Base-by-base conservation (phyloP, 495 filamentous ascomycete genomes). In the Emericellopsis terricola region DNA sequence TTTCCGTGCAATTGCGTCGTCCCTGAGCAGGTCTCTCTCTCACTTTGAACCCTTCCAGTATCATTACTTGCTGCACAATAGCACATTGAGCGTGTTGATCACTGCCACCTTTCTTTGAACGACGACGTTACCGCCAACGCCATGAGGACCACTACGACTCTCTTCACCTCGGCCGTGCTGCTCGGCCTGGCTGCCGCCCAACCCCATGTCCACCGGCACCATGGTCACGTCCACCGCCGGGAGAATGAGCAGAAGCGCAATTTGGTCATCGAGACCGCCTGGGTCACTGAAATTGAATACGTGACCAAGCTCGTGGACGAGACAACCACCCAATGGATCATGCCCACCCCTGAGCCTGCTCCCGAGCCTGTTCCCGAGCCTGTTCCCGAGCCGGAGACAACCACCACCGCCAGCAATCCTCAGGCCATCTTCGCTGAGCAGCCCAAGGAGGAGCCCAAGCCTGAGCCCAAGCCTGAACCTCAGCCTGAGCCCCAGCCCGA, bases 81-180 rank as follows among this genome's bases (percentile, higher is more conserved):
- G n/a, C n/a, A n/a, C n/a, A n/a, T n/a, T n/a, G n/a, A n/a, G n/a
- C n/a, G n/a, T n/a, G n/a, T n/a, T n/a, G n/a, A n/a, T n/a, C n/a
- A n/a, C n/a, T n/a, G n/a, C n/a, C n/a, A n/a, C n/a, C n/a, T n/a
- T n/a, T n/a, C n/a, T n/a, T n/a, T n/a, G n/a, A n/a, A n/a, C n/a
- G n/a, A n/a, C n/a, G n/a, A n/a, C n/a, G n/a, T n/a, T n/a, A n/a
- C n/a, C n/a, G n/a, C n/a, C n/a, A n/a, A 23, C 38, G 63, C 19
- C 40, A 71, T 69, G 65, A 71, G 64, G 54, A 53, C 63, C 13
- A 34, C 52, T 34, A 48, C 53, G 6, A 31, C 67, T 37, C 23
- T 26, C n/a, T n/a, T n/a, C 23, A 42, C 54, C 23, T 42, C 45
- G 31, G 50, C 56, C 42, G 28, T 63, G 20, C 41, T 69, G 51